Evolutionary conservation across 192 early-diverging fungal genomes (phyloP).

Genomic region (Coemansia aciculifera): DNA sequence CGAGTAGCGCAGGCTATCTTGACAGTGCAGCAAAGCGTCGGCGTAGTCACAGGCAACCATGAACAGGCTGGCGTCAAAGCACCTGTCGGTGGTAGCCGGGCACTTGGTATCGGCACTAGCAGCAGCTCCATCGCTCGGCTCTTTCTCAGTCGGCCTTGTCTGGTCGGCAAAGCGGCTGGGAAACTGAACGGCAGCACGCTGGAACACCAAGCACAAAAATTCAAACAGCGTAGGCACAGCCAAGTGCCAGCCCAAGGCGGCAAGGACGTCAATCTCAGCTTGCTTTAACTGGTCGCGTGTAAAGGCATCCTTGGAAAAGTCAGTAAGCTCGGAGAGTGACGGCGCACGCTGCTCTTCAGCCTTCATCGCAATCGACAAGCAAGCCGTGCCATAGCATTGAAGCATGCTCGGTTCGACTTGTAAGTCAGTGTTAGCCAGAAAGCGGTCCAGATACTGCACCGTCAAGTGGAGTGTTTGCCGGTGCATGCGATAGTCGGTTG

Average conservation of each 20-base stretch:
- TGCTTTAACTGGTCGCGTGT: slow-evolving; percentile 43
- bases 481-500: slow-evolving; percentile 54
- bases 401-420: slow-evolving; percentile 45
- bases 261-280: slow-evolving; percentile 51
- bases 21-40: slow-evolving; percentile 46
- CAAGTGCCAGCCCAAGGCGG: slow-evolving; percentile 47
- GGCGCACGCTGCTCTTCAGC: slow-evolving; percentile 54
- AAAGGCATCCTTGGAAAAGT: slow-evolving; percentile 54
- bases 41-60: slow-evolving; percentile 42
- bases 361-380: slow-evolving; percentile 57
- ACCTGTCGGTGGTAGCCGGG: slow-evolving; percentile 27
- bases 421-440: slow-evolving; percentile 28
- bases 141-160: neutral
- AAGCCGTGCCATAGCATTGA: slow-evolving; percentile 56
- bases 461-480: slow-evolving; percentile 54
- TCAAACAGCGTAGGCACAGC: slow-evolving; percentile 51
- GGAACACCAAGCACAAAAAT: slow-evolving; percentile 44
- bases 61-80: slow-evolving; percentile 34
- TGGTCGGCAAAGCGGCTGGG: slow-evolving; percentile 35
- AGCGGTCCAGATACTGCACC: slow-evolving; percentile 52
- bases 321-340: slow-evolving; percentile 46
- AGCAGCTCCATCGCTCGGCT: neutral
- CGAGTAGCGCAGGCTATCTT: slow-evolving; percentile 25
- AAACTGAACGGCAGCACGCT: slow-evolving; percentile 41
- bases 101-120: slow-evolving; percentile 1